A percentile compares a stretch with the other conserved stretches of the same genome.
Evolutionary conservation across 2,329 filamentous ascomycete species (phyloP).

Genomic region (Botrytis elliptica): DNA sequence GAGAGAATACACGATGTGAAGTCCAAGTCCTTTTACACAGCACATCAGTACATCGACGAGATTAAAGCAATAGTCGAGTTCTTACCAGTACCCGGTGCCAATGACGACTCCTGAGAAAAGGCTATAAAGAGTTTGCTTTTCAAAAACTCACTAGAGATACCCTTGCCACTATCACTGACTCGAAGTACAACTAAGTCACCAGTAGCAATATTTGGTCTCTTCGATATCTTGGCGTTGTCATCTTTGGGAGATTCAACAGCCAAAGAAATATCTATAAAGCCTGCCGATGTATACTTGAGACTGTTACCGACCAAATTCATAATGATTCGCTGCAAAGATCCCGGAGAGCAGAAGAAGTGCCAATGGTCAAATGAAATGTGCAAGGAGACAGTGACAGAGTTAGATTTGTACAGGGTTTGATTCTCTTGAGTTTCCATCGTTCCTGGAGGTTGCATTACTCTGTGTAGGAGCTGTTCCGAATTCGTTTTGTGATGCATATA

Average conservation of each 20-base stretch:
- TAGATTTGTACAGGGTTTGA: background rate
- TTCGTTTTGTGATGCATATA: slow-evolving; percentile 16
- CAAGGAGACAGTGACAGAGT: slow-evolving; percentile 17
- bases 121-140: slow-evolving; percentile 58
- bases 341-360: slow-evolving; percentile 49
- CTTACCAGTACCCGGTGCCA: slow-evolving; percentile 56
- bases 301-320: slow-evolving; percentile 62
- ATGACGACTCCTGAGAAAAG: slow-evolving; percentile 59
- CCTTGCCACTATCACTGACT: slow-evolving; percentile 60
- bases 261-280: slow-evolving; percentile 45
- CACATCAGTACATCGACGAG: background rate
- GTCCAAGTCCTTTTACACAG: slow-evolving; percentile 44
- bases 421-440: background rate
- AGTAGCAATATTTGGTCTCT: background rate
- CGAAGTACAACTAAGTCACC: slow-evolving; percentile 39
- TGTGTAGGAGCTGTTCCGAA: background rate
- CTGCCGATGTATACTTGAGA: slow-evolving; percentile 56
- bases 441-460: slow-evolving; percentile 16
- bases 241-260: slow-evolving; percentile 12
- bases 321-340: slow-evolving; percentile 48
- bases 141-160: slow-evolving; percentile 60
- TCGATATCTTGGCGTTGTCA: background rate
- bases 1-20: slow-evolving; percentile 59
- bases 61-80: background rate
- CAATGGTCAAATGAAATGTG: slow-evolving; percentile 23